phyloP scores from a whole-genome alignment of 192 early-diverging fungal species.

The Coemansia guatemalensis region DNA sequence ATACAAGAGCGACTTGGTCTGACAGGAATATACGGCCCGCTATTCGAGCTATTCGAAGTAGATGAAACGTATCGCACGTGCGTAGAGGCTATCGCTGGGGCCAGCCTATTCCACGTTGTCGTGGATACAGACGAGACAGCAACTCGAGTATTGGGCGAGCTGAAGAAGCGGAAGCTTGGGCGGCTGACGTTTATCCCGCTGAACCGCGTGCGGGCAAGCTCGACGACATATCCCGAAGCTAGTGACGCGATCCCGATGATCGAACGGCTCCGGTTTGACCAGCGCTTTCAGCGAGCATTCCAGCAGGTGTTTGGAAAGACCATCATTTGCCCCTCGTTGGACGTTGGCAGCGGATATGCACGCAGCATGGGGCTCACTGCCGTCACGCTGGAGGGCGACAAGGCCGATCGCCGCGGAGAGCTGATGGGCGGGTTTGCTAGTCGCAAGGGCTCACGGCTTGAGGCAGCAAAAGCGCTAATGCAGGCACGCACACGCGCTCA shows the following conservation, averaged over 20 bases:
- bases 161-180: slow-evolving; percentile 62
- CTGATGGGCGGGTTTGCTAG: slow-evolving; percentile 89
- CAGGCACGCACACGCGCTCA: slow-evolving; percentile 21
- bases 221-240: slow-evolving; percentile 61
- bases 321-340: slow-evolving; percentile 81
- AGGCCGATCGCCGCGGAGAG: slow-evolving; percentile 89
- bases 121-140: slow-evolving; percentile 95
- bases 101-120: slow-evolving; percentile 92
- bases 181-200: slow-evolving; percentile 96
- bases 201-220: slow-evolving; percentile 72
- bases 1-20: slow-evolving; percentile 68
- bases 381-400: slow-evolving; percentile 91
- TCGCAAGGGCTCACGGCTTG: slow-evolving; percentile 69
- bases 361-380: slow-evolving; percentile 73
- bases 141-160: slow-evolving; percentile 60
- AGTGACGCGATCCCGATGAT: slow-evolving; percentile 85
- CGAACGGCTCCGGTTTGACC: slow-evolving; percentile 70
- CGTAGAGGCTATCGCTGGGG: slow-evolving; percentile 85
- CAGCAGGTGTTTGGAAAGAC: slow-evolving; percentile 92
- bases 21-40: slow-evolving; percentile 81
- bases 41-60: slow-evolving; percentile 91
- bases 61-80: slow-evolving; percentile 80
- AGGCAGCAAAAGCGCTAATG: slow-evolving; percentile 64
- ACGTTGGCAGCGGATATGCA: slow-evolving; percentile 78
- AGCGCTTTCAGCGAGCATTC: slow-evolving; percentile 70